phyloP scores from a whole-genome alignment of 2,329 filamentous ascomycete species.

The Neonectria hederae region DNA sequence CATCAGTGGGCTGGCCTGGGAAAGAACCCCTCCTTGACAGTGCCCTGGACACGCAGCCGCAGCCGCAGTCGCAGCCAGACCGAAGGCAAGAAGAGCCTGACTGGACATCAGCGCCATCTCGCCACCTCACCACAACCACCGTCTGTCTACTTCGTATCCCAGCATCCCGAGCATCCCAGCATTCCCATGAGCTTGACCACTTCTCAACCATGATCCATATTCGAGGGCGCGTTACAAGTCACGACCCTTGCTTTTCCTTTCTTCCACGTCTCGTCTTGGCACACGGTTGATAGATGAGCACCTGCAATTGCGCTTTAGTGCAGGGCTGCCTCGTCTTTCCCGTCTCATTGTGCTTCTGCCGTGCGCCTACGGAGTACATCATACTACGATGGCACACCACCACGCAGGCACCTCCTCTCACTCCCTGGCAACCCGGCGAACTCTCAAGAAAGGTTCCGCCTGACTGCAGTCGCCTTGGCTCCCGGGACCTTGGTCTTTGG shows the following conservation, averaged over 20 bases:
- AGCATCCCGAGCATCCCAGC: background rate
- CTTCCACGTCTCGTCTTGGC: conserved; percentile 20
- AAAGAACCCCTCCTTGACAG: background rate
- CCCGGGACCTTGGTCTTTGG: conserved; percentile 1
- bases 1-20: too few species aligned
- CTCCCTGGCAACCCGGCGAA: background rate
- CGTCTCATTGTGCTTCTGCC: conserved; percentile 18
- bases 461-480: background rate
- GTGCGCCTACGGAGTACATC: conserved; percentile 9
- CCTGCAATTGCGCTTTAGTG: conserved; percentile 23
- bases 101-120: conserved; percentile 22
- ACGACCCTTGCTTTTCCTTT: conserved; percentile 20
- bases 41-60: background rate
- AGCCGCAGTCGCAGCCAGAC: background rate
- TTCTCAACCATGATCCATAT: conserved; percentile 26
- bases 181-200: conserved; percentile 11
- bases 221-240: conserved; percentile 5
- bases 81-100: background rate
- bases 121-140: conserved; percentile 34
- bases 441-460: conserved; percentile 9
- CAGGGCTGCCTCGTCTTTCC: conserved; percentile 22
- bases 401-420: conserved; percentile 20
- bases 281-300: conserved; percentile 28
- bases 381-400: conserved; percentile 22
- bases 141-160: conserved; percentile 15